Evolutionary conservation across 2,329 filamentous ascomycete genomes (phyloP).

Genomic region (Ophiostoma piceae): DNA sequence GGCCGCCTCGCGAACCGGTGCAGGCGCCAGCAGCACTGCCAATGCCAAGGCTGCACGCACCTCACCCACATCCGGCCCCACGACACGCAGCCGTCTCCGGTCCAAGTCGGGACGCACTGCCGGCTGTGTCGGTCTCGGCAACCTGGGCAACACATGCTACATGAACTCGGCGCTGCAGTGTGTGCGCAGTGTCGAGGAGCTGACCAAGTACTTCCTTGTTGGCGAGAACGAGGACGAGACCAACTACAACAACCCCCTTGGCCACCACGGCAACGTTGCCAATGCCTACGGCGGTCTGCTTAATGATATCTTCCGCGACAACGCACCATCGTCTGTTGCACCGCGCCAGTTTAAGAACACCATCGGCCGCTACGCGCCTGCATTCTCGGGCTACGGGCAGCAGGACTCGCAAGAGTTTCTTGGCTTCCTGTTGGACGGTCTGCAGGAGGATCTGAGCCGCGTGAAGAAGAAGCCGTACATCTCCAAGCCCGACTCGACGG

Average conservation of each 20-base stretch:
- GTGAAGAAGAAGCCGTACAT: constrained; percentile 95
- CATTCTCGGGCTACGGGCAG: constrained; percentile 91
- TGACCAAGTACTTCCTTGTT: constrained; percentile 84
- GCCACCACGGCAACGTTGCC: constrained; percentile 82
- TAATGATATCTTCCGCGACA: constrained; percentile 69
- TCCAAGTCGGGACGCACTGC: constrained; percentile 64
- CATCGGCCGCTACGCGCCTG: constrained; percentile 73
- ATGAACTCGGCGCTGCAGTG: constrained; percentile 98
- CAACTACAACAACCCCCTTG: constrained; percentile 78
- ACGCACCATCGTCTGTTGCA: constrained; percentile 60
- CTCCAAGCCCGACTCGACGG: constrained; percentile 94
- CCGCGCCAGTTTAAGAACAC: constrained; percentile 77
- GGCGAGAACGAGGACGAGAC: constrained; percentile 72
- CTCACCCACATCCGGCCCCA: constrained; percentile 57
- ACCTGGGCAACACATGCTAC: constrained; percentile 96
- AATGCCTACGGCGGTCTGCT: constrained; percentile 73
- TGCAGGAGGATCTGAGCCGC: constrained; percentile 92
- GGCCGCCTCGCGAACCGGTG: constrained; percentile 28
- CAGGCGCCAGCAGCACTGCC: constrained; percentile 30
- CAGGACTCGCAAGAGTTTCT: constrained; percentile 98
- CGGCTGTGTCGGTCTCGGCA: constrained; percentile 78
- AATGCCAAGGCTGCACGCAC: constrained; percentile 58
- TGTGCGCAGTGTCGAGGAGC: constrained; percentile 84
- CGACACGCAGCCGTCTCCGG: constrained; percentile 67
- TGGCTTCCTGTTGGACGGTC: constrained; percentile 85